These are phyloP conservation scores for Camptophora hylomeconis DNA, from an alignment of 2,329 filamentous ascomycete genomes.

Conservation along the genomic window DNA sequence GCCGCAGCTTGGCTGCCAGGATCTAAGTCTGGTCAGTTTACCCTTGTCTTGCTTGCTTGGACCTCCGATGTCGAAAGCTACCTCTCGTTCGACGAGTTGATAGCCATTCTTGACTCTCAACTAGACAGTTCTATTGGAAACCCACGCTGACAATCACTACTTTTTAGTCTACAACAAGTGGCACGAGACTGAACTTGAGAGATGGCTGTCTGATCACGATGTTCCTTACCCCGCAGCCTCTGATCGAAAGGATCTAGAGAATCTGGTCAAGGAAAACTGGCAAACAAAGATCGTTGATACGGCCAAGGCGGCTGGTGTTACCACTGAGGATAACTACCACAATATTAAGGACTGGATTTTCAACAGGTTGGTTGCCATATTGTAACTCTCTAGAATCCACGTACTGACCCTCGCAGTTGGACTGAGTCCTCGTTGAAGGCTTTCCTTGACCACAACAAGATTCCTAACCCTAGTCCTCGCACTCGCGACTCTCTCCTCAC, in stretches of 20 bases:
- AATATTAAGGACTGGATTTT: constrained; percentile 84
- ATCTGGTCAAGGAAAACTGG: constrained; percentile 84
- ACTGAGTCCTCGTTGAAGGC: constrained; percentile 85
- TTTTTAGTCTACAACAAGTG: constrained; percentile 86
- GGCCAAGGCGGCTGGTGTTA: constrained; percentile 69
- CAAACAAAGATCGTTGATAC: constrained; percentile 56
- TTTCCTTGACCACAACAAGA: constrained; percentile 77
- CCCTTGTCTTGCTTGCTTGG: no score
- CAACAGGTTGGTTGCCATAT: constrained; percentile 47
- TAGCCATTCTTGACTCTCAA: constrained; percentile 11
- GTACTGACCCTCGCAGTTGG: constrained; percentile 50
- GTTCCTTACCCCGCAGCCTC: constrained; percentile 81
- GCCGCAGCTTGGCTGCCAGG: no score
- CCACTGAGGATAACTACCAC: constrained; percentile 56
- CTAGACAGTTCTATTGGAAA: no score
- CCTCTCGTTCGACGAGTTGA: constrained; percentile 2
- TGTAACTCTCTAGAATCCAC: constrained; percentile 19
- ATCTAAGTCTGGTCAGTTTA: no score
- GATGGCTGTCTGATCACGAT: constrained; percentile 88
- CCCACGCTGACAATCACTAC: no score
- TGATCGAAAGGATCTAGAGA: constrained; percentile 89
- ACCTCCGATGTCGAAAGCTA: no score
- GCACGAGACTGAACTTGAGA: constrained; percentile 94
- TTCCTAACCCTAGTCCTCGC: constrained; percentile 81
- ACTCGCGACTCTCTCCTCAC: constrained; percentile 71